Percentiles rank a stretch among this genome's conserved stretches.
Evolutionary conservation across 2,329 filamentous ascomycete genomes (phyloP).

Genomic region (Paecilomyces niveus): DNA sequence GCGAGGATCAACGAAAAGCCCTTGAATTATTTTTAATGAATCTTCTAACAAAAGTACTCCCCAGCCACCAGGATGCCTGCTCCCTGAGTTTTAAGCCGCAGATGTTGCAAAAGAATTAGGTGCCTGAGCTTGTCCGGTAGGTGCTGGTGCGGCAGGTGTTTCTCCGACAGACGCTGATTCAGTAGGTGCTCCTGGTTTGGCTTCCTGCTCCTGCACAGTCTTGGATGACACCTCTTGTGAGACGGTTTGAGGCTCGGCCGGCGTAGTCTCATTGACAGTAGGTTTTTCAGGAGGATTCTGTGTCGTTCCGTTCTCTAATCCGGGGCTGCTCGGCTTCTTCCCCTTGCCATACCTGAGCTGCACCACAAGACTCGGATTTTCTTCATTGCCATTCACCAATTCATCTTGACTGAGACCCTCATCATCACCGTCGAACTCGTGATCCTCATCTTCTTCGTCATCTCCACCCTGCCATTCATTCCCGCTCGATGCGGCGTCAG

Average conservation of each 20-base stretch:
- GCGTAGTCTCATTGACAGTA: conserved; percentile 1
- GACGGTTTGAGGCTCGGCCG: not conserved
- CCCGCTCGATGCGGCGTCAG: conserved; percentile 50
- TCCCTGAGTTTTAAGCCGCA: not conserved
- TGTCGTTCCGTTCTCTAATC: not conserved
- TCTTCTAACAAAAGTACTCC: not conserved
- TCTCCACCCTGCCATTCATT: conserved; percentile 70
- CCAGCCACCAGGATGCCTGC: not conserved
- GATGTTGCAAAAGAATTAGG: not conserved
- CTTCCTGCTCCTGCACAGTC: not conserved
- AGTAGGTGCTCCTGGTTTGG: not conserved
- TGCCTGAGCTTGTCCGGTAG: not conserved
- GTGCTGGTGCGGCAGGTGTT: not conserved
- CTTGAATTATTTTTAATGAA: not conserved
- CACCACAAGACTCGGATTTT: conserved; percentile 62
- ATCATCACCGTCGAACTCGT: conserved; percentile 53
- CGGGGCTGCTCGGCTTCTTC: conserved; percentile 11
- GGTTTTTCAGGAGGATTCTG: not conserved
- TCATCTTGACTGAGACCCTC: conserved; percentile 36
- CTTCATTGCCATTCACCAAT: conserved; percentile 39
- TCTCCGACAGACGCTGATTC: not conserved
- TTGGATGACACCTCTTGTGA: not conserved
- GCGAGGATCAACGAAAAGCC: not conserved
- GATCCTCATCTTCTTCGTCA: conserved; percentile 57
- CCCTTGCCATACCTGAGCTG: conserved; percentile 51